These are phyloP conservation scores for Backusella tuberculispora DNA, from an alignment of 192 early-diverging fungal genomes.

Conservation along the genomic window DNA sequence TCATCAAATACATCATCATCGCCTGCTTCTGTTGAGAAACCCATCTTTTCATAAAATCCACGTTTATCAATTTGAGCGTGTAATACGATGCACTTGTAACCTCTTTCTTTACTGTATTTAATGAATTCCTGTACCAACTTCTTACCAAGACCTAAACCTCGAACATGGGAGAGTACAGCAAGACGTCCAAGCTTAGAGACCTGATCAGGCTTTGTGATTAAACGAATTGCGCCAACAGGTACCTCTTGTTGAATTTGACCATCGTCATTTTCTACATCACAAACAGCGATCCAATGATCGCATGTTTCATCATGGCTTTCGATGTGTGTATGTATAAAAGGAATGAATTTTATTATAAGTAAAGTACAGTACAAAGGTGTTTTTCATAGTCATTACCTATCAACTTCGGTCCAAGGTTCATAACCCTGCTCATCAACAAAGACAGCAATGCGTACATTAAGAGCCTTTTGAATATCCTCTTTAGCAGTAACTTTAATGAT, in stretches of 20 bases:
- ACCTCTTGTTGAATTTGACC: neutral
- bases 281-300: slow-evolving; percentile 12
- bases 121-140: slow-evolving; percentile 27
- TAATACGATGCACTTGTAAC: slow-evolving; percentile 18
- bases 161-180: slow-evolving; percentile 30
- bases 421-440: slow-evolving; percentile 32
- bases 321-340: neutral
- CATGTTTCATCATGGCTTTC: neutral
- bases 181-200: slow-evolving; percentile 36
- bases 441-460: slow-evolving; percentile 13
- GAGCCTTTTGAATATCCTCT: slow-evolving; percentile 14
- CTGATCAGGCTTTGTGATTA: slow-evolving; percentile 18
- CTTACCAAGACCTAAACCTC: slow-evolving; percentile 31
- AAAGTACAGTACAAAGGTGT: neutral
- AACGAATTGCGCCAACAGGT: slow-evolving; percentile 36
- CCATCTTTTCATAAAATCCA: slow-evolving; percentile 33
- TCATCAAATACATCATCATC: slow-evolving; percentile 40
- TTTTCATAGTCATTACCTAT: neutral
- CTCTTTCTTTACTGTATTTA: neutral
- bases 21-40: slow-evolving; percentile 26
- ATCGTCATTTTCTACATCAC: neutral
- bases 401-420: neutral
- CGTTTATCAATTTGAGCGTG: slow-evolving; percentile 38
- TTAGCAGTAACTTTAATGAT: neutral
- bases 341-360: neutral